Evolutionary conservation across 805 yeast species (phyloP).

Genomic region (Starmerella etchellsii): DNA sequence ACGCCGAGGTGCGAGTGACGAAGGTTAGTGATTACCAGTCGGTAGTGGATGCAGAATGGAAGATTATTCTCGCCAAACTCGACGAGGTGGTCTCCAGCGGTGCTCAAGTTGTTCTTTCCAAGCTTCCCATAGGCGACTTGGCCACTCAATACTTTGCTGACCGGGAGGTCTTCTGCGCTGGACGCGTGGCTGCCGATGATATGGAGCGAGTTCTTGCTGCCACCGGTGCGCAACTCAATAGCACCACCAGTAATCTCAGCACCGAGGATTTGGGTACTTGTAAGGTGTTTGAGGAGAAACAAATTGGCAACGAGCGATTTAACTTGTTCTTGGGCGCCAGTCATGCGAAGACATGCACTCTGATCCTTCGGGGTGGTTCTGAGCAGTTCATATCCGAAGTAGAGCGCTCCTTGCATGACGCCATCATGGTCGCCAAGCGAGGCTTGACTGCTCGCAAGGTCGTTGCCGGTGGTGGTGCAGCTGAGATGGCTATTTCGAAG

Average conservation of each 20-base stretch:
- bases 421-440: slow-evolving; percentile 94
- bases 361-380: slow-evolving; percentile 92
- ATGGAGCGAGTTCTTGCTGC: slow-evolving; percentile 86
- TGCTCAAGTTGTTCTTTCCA: slow-evolving; percentile 83
- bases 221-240: slow-evolving; percentile 83
- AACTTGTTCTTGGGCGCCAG: slow-evolving; percentile 90
- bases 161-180: slow-evolving; percentile 92
- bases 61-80: slow-evolving; percentile 74
- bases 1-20: slow-evolving; percentile 94
- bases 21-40: slow-evolving; percentile 89
- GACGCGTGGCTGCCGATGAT: slow-evolving; percentile 80
- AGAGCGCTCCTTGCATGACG: slow-evolving; percentile 94
- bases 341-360: slow-evolving; percentile 81
- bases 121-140: slow-evolving; percentile 92
- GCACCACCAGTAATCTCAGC: slow-evolving; percentile 48
- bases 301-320: slow-evolving; percentile 91
- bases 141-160: slow-evolving; percentile 99
- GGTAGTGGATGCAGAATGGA: slow-evolving; percentile 99
- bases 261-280: slow-evolving; percentile 73
- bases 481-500: slow-evolving; percentile 91
- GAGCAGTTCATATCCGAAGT: slow-evolving; percentile 97
- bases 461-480: slow-evolving; percentile 99
- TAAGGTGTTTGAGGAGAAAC: slow-evolving; percentile 76
- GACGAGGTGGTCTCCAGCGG: slow-evolving; percentile 74
- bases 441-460: slow-evolving; percentile 75